Base-by-base conservation (phyloP, 495 filamentous ascomycete genomes). In the Lophiotrema nucula region DNA sequence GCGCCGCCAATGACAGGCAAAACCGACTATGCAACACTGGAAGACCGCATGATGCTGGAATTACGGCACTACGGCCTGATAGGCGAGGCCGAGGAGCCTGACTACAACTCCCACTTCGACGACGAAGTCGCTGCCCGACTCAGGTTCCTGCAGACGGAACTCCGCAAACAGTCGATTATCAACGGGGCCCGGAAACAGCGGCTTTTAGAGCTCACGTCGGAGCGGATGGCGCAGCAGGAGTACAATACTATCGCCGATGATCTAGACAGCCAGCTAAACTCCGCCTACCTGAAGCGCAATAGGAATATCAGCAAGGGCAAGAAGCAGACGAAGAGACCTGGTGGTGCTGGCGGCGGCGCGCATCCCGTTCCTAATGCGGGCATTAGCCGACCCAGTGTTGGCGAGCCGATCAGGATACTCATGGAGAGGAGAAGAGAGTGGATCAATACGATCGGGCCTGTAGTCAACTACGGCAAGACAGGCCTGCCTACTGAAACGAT, bases 241-340 rank as follows among this genome's bases (percentile, higher is more conserved):
- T 99, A 95, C 73, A 85, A 83, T 64, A 97, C 91, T 60, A 99
- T 99, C 67, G 85, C 92, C 56, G 93, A 99, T 66, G 93, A 97
- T 70, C 84, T 99, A 22, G 93, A 99, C 73, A 82, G 83, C 48
- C 93, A 99, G 72, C 92, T 99, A 46, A 89, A 97, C 67, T 84
- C 89, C 65, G 91, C 92, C 23, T 99, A 96, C 66, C 84, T 95
- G 33, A 97, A 97, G 77, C 88, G 93, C 37, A 96, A 90, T n/a
- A 86, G 93, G 25, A 95, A 88, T 3, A 84, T 97, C 74, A 88
- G 89, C 67, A 96, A 90, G 74, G 89, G 83, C 46, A 97, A 96
- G 75, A 96, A 96, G 74, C 75, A 83, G 56, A 81, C 85, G n/a
- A 92, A 92, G 67, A 78, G 90, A 2, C 90, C 90, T 16, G 81